Conservation (phyloP, 768 basidiomycete species). For the Infundibulicybe gibba region DNA sequence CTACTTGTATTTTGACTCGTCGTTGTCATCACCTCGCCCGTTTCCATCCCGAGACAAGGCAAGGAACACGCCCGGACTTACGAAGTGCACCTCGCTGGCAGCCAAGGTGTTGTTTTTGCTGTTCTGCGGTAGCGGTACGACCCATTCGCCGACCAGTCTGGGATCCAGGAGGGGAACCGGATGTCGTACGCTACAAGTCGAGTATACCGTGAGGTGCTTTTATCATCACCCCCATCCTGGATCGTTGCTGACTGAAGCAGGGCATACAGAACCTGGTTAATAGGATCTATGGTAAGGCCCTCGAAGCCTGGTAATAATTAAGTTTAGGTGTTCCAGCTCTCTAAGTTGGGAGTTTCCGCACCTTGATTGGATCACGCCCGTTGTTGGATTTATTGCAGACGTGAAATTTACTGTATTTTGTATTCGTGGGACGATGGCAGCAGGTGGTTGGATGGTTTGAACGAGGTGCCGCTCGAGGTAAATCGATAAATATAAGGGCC, state of each 20-base stretch:
- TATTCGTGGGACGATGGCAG: constrained; percentile 48
- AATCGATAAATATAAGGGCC: constrained; percentile 64
- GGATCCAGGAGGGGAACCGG: constrained; percentile 28
- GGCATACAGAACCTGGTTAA: constrained; percentile 49
- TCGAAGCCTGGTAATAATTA: constrained; percentile 43
- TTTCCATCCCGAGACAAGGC: constrained; percentile 57
- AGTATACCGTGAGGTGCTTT: constrained; percentile 46
- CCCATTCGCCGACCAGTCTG: constrained; percentile 50
- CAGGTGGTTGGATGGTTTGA: constrained; percentile 55
- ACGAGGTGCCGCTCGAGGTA: constrained; percentile 43
- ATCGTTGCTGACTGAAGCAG: constrained; percentile 61
- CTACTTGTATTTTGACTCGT: constrained; percentile 51
- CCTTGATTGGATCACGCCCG: constrained; percentile 59
- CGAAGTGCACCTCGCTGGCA: constrained; percentile 56
- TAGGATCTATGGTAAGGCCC: constrained; percentile 48
- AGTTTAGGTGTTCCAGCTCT: background rate
- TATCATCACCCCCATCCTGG: constrained; percentile 56
- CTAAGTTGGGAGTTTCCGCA: constrained; percentile 8
- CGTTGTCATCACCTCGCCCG: constrained; percentile 50
- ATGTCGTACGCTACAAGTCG: constrained; percentile 57
- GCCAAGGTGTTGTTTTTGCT: constrained; percentile 46
- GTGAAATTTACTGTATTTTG: constrained; percentile 46
- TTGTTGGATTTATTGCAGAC: constrained; percentile 38
- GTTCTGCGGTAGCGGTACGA: constrained; percentile 54
- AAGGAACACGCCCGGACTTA: constrained; percentile 50